Base-by-base conservation (phyloP, 2,329 filamentous ascomycete species). In the Ambrosiella xylebori region DNA sequence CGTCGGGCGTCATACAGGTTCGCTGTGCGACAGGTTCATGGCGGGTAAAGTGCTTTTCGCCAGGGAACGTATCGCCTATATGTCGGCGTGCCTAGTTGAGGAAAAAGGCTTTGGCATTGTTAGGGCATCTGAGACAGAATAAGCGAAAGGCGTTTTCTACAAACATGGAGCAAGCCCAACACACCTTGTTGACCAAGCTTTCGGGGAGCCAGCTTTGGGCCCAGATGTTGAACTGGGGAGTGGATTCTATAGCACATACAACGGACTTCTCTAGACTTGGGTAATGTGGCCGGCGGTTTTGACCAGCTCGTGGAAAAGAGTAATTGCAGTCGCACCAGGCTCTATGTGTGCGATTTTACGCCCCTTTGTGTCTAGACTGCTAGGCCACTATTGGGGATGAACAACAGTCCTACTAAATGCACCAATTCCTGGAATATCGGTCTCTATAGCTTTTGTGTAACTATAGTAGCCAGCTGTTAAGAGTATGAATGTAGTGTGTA, bases 221-320 rank as follows among this genome's bases (percentile, higher is more conserved):
- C 1, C 71, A 63, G 6, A 63, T 66, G 40, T 72, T 67, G 1
- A 71, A 52, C 1, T 61, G 59, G 49, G 72, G 72, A 7, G 65
- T 65, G 27, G 74, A 72, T 0, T 76, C 70, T 1, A 80, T 50
- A 85, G 63, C 58, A 90, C 75, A 64, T 87, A 90, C 0, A 76
- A 78, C 0, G 88, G 88, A 51, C 82, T 88, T 59, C 88, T 80
- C 70, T 94, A 88, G 2, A 94, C 75, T 79, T 91, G 88, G 1
- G 86, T 91, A 36, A 89, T 81, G 12, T 78, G 76, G 4, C 70
- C 70, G 4, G 85, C 86, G 44, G 76, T 78, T 49, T 84, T 71
- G 0, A 81, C 79, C 51, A 94, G 70, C 52, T 75, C 78, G 0
- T 88, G 88, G 2, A 94, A 68, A 0, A 95, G 74, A 0, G 88